phyloP scores from a whole-genome alignment of 2,329 filamentous ascomycete genomes.

The Fusarium sp. region DNA sequence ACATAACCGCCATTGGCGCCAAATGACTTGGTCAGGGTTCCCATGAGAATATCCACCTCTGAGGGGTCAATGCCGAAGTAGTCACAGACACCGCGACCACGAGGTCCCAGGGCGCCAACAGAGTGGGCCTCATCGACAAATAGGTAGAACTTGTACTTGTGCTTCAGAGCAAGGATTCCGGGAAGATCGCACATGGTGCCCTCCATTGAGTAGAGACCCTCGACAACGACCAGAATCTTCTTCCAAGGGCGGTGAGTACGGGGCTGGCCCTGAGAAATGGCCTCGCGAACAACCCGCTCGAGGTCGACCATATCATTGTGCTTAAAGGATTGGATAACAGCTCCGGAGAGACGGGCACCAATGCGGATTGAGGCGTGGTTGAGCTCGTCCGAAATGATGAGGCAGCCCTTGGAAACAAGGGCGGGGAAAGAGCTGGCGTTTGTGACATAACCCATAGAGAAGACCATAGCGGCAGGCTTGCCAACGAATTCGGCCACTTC shows the following conservation, averaged over 20 bases:
- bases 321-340: conserved; percentile 96
- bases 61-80: conserved; percentile 93
- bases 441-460: conserved; percentile 99
- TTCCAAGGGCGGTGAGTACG: conserved; percentile 99
- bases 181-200: conserved; percentile 99
- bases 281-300: conserved; percentile 88
- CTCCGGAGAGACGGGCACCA: conserved; percentile 92
- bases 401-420: conserved; percentile 90
- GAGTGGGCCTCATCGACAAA: conserved; percentile 98
- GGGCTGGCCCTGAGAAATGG: conserved; percentile 96
- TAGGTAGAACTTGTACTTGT: conserved; percentile 96
- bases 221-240: conserved; percentile 97
- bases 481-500: conserved; percentile 93
- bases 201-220: conserved; percentile 99
- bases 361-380: conserved; percentile 99
- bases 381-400: conserved; percentile 96
- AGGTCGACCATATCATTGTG: conserved; percentile 96
- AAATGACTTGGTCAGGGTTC: conserved; percentile 97
- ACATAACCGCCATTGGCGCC: conserved; percentile 98
- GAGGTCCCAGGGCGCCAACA: conserved; percentile 90
- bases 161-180: conserved; percentile 87
- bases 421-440: conserved; percentile 95
- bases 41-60: conserved; percentile 97
- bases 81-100: conserved; percentile 93
- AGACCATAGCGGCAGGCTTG: conserved; percentile 95